Evolutionary conservation across 768 basidiomycete species (phyloP), one percentile per base, ranked within the genome.

Genomic region (Tricholoma terreum): DNA sequence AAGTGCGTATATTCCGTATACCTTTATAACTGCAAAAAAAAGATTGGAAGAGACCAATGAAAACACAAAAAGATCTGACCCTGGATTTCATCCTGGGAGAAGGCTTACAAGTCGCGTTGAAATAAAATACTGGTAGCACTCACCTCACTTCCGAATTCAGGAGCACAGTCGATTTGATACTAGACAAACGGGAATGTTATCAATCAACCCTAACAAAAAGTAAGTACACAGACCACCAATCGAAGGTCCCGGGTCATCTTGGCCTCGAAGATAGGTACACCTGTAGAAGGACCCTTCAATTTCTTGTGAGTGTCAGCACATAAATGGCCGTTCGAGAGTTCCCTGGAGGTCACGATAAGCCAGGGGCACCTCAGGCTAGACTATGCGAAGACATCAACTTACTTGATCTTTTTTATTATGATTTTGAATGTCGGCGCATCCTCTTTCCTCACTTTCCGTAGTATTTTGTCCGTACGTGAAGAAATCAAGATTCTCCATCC

Each of bases 401-500:
- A 85, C 89, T 76, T 82, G 64, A 90, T 86, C 66, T 89, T 90
- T 70, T 86, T 89, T 31, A 86, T 62, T 19, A 84, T 77, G 43
- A 84, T 83, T 12, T 63, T 63, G 61, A 85, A 86, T 34, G 69
- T 70, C 36, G 77, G 78, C 19, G 48, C 61, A 57, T 84, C 79
- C n/a, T 73, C 74, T 43, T 73, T 73, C 0, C 76, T 76, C 10
- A 77, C 62, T 36, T 82, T 77, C 4, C 82, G 77, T 3, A 88
- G 65, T 58, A 82, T 75, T 15, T 68, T 68, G 52, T 79, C 75
- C 0, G 83, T 84, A n/a, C 77, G 71, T 0, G 74, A 77, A 7
- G 81, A 80, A 3, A 87, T 79, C 14, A 84, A 66, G 49, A 89
- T 80, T 0, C 71, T 71, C 88, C 87, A 89, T 17, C 79, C 75